phyloP scores from a whole-genome alignment of 1,139 yeast genomes.

The Pichiaceae sp. region DNA sequence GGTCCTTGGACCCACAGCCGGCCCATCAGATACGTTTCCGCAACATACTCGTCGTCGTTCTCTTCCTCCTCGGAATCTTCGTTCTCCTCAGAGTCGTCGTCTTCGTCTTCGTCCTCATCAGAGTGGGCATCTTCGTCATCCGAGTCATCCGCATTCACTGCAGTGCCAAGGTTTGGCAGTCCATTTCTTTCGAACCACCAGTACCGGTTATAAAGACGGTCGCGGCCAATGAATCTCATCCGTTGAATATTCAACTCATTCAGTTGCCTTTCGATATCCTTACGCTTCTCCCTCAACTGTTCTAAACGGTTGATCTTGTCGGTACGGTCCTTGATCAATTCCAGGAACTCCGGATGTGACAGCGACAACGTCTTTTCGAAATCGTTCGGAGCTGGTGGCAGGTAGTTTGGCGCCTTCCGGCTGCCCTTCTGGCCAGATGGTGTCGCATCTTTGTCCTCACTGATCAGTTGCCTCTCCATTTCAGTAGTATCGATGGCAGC shows the following conservation, averaged over 20 bases:
- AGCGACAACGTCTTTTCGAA: constrained; percentile 42
- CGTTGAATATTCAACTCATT: constrained; percentile 73
- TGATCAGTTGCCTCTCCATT: constrained; percentile 15
- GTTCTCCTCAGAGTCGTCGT: constrained; percentile 26
- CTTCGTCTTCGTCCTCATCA: constrained; percentile 28
- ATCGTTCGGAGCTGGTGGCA: constrained; percentile 39
- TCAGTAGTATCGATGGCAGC: constrained; percentile 17
- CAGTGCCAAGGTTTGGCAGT: constrained; percentile 49
- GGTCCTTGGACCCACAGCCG: constrained; percentile 95
- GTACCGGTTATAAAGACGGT: constrained; percentile 74
- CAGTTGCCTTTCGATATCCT: constrained; percentile 45
- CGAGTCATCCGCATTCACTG: constrained; percentile 33
- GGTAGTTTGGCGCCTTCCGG: constrained; percentile 19
- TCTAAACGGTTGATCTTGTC: constrained; percentile 34
- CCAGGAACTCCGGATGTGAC: constrained; percentile 37
- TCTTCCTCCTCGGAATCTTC: constrained; percentile 27
- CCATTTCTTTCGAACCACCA: constrained; percentile 97
- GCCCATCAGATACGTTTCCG: constrained; percentile 75
- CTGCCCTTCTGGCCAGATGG: constrained; percentile 18
- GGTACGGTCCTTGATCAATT: constrained; percentile 35
- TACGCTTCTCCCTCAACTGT: constrained; percentile 36
- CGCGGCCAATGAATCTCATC: constrained; percentile 70
- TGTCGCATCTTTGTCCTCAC: constrained; percentile 7
- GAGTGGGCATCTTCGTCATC: constrained; percentile 30
- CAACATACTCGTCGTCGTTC: constrained; percentile 26